Base-by-base conservation (phyloP, 1,284 basidiomycete genomes). In the Malassezia vespertilionis region DNA sequence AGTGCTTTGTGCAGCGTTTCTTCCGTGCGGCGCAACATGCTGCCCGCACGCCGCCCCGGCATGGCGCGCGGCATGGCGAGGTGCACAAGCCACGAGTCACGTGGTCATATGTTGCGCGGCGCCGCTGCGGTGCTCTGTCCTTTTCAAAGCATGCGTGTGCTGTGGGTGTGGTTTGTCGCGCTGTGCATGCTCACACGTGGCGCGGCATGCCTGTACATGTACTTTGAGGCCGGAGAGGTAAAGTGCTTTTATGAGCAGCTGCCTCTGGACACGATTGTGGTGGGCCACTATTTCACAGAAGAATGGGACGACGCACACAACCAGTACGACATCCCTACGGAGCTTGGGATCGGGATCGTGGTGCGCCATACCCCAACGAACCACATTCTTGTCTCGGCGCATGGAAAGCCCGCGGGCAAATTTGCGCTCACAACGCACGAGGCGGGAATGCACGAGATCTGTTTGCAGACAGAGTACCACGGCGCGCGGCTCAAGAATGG, bases 371-470 rank as follows among this genome's bases (percentile, higher is more conserved):
- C 34, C 20, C 27, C 38, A 11, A 22, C 38, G 6, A 22, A 61
- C 20, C 67, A 70, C 37, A 33, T 59, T 18, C 57, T 70, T 23
- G 87, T 88, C 32, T 83, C 84, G 61, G 89, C 88, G 2, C 82
- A 81, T 14, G 93, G 91, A 0, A 84, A 88, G 5, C 76, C 81
- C 6, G 84, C 93, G 46, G 85, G 91, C 38, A 81, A 82, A 55
- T 97, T 97, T 74, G 96, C 91, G 0, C 97, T 97, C 70, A 93
- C 91, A 15, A 90, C 88, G 2, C 87, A 95, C 73, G 87, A 91
- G 56, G 79, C 89, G 46, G 91, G 90, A 44, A 90, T 95, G 75
- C 93, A 99, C 74, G 81, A 85, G 46, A 93, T 99, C 70, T 99
- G 93, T 71, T 78, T 97, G 42, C 82, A 82, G 11, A 84, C 86